Conservation (phyloP, 441 rosid species). For the Capsella rubella region DNA sequence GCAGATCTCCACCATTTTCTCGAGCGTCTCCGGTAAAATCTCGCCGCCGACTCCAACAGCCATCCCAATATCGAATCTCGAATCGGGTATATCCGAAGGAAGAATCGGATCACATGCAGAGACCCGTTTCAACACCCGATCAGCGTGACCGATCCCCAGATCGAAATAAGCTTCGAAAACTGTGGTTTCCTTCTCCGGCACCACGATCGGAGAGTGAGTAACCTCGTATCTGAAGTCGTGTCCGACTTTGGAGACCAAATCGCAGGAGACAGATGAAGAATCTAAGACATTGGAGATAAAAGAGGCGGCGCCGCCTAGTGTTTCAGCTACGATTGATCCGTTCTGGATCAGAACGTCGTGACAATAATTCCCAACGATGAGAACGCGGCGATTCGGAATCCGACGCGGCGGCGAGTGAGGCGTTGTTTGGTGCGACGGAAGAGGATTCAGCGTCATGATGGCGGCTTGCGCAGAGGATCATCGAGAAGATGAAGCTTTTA, state of each 20-base stretch:
- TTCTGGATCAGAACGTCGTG: constrained; percentile 81
- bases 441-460: constrained; percentile 41
- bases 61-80: constrained; percentile 72
- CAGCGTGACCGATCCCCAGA: constrained; percentile 53
- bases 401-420: constrained; percentile 33
- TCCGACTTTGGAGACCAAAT: constrained; percentile 73
- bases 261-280: constrained; percentile 59
- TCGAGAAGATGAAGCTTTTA: constrained; percentile 34
- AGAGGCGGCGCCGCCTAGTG: constrained; percentile 97
- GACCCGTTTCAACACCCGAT: constrained; percentile 75
- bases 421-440: constrained; percentile 35
- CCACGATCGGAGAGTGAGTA: constrained; percentile 50
- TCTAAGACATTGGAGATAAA: constrained; percentile 70
- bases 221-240: constrained; percentile 65
- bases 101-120: constrained; percentile 69
- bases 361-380: constrained; percentile 88
- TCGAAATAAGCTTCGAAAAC: constrained; percentile 83
- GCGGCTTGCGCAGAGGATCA: constrained; percentile 45
- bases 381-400: constrained; percentile 49
- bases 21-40: constrained; percentile 79
- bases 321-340: constrained; percentile 63
- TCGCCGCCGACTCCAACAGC: constrained; percentile 97
- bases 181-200: constrained; percentile 59
- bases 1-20: constrained; percentile 75
- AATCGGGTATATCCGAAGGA: constrained; percentile 69